Base-by-base conservation (phyloP, 2,329 filamentous ascomycete species). In the Microdochium paspali region DNA sequence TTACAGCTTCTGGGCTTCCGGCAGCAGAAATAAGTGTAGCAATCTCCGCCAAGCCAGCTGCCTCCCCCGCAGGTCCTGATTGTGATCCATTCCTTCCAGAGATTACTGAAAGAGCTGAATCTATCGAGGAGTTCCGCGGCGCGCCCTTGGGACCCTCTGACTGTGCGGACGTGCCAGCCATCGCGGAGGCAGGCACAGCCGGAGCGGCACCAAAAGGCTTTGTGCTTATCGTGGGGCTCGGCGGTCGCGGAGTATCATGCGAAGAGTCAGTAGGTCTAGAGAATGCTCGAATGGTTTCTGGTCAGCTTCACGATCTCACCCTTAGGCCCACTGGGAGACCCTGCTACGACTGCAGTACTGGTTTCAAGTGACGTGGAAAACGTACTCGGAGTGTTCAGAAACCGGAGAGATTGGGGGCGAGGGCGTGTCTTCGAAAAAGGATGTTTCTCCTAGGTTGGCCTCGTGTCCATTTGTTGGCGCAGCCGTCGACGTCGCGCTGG, bases 1-100 rank as follows among this genome's bases (percentile, higher is more conserved):
- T 88, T 4, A 94, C 85, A 5, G 87, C 87, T 62, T 98, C 91
- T 15, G 90, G 77, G 46, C 89, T 95, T 45, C 91, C 93, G 24
- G 90, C 90, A 26, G 89, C 80, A 58, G 85, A 80, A 53, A 97
- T 86, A 28, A 96, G 72, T 54, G 80, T 79, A 31, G 80, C 80
- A 56, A 95, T 85, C 58, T 97, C 90, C 13, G 84, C 74, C n/a
- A 77, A 70, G 24, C 75, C 79, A n/a, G 79, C 68, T 26, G 75
- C 65, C 52, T 66, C 74, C 54, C 84, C 82, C 44, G 77, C 73
- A 1, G 79, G 73, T 24, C 70, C 74, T 55, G 79, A 82, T 54
- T 78, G 74, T 6, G 74, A 72, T 48, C 79, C 72, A 2, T 72
- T 71, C 47, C 79, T 77, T 10, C 71, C 73, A 6, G 87, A 88